Conservation (phyloP, 176 grass and related monocot species). For the Juncus effusus region DNA sequence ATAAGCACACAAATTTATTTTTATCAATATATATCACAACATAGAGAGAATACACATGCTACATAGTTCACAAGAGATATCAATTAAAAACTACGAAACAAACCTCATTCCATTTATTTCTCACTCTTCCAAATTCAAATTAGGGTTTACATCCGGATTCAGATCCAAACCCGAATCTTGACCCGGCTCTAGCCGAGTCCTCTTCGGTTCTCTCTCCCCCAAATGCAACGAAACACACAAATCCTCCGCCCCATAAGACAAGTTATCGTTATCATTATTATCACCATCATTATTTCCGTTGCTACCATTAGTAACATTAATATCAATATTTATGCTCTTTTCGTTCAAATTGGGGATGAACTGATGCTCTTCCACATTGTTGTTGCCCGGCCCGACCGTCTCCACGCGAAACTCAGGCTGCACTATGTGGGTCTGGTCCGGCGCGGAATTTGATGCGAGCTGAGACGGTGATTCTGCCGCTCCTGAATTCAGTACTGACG, state of each 20-base stretch:
- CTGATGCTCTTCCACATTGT: slow-evolving; percentile 72
- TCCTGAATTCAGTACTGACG: slow-evolving; percentile 46
- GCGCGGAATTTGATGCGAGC: slow-evolving; percentile 36
- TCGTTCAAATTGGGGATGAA: slow-evolving; percentile 72
- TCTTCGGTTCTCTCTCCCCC: slow-evolving; percentile 64
- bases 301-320: slow-evolving; percentile 21
- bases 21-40: too few relatives aligned
- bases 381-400: slow-evolving; percentile 35
- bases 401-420: slow-evolving; percentile 45
- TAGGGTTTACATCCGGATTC: slow-evolving; percentile 33
- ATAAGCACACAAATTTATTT: too few relatives aligned
- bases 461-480: slow-evolving; percentile 60
- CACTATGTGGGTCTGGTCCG: slow-evolving; percentile 25
- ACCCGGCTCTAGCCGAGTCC: slow-evolving; percentile 36
- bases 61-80: too few relatives aligned
- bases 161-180: slow-evolving; percentile 48
- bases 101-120: not conserved
- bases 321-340: slow-evolving; percentile 39
- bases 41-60: too few relatives aligned
- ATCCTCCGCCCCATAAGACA: slow-evolving; percentile 46
- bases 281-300: slow-evolving; percentile 19
- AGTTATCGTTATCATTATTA: slow-evolving; percentile 39
- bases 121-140: slow-evolving; percentile 64
- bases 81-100: too few relatives aligned
- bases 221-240: slow-evolving; percentile 56